Percentiles rank a stretch among this genome's conserved stretches.
Conservation (phyloP, 352 stramenopile genomes). For the Pythium plurisporium region DNA sequence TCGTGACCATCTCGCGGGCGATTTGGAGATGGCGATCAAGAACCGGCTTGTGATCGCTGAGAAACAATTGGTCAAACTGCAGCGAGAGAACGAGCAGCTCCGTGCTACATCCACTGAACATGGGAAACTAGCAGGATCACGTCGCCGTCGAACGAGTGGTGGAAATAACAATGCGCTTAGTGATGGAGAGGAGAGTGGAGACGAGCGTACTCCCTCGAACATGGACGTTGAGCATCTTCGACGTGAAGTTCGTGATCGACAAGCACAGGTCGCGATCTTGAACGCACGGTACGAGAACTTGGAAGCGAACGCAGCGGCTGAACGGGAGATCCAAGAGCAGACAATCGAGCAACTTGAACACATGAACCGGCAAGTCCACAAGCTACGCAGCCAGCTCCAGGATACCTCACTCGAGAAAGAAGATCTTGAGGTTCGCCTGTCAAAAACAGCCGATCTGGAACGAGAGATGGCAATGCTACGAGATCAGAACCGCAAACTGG, state of each 20-base stretch:
- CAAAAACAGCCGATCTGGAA: constrained; percentile 70
- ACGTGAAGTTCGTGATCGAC: constrained; percentile 70
- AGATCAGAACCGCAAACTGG: constrained; percentile 82
- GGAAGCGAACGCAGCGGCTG: constrained; percentile 72
- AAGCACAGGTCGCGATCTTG: constrained; percentile 80
- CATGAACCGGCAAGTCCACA: constrained; percentile 89
- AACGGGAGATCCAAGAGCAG: constrained; percentile 88
- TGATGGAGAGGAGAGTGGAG: constrained; percentile 27
- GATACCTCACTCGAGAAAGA: constrained; percentile 80
- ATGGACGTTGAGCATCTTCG: constrained; percentile 57
- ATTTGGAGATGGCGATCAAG: constrained; percentile 73
- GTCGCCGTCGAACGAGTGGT: background rate
- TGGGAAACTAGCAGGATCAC: background rate
- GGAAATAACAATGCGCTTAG: constrained; percentile 26
- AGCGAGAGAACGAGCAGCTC: constrained; percentile 67
- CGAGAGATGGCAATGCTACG: constrained; percentile 70
- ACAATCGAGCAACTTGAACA: constrained; percentile 87
- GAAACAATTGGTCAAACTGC: constrained; percentile 63
- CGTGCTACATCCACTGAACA: constrained; percentile 6
- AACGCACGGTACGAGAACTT: constrained; percentile 89
- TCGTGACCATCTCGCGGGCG: constrained; percentile 42
- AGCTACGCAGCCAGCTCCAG: constrained; percentile 80
- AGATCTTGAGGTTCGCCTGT: constrained; percentile 49
- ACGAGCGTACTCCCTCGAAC: background rate
- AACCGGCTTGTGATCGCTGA: constrained; percentile 60